phyloP scores from a whole-genome alignment of 495 filamentous ascomycete genomes.

The Penicillium herquei region DNA sequence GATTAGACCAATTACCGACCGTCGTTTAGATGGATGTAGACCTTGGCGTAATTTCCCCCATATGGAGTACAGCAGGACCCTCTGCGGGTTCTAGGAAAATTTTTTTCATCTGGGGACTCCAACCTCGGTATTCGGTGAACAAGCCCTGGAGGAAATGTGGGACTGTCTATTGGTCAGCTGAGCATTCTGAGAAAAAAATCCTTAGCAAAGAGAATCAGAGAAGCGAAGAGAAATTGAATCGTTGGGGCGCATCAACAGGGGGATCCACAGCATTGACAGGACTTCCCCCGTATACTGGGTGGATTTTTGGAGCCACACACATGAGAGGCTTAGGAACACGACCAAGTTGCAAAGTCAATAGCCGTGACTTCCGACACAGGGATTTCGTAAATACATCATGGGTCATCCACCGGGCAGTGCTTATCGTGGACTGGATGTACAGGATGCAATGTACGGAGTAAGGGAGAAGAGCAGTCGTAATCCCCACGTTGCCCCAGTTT shows the following conservation, averaged over 20 bases:
- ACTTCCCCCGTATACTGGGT: no score
- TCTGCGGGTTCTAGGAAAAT: not conserved
- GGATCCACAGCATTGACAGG: no score
- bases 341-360: not conserved
- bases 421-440: not conserved
- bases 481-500: not conserved
- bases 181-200: no score
- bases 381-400: no score
- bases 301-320: constrained; percentile 4
- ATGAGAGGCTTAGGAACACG: not conserved
- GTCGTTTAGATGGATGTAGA: not conserved
- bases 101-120: not conserved
- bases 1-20: constrained; percentile 21
- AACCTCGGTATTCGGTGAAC: not conserved
- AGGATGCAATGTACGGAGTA: not conserved
- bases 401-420: no score
- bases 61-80: not conserved
- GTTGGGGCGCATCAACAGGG: no score
- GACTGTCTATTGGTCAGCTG: not conserved
- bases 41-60: constrained; percentile 9
- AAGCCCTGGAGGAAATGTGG: not conserved
- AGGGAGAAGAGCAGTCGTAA: not conserved
- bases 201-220: not conserved
- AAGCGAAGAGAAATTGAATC: not conserved
- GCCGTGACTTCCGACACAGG: no score